Base-by-base conservation (phyloP, 352 stramenopile species). In the Phytophthora fragariae region DNA sequence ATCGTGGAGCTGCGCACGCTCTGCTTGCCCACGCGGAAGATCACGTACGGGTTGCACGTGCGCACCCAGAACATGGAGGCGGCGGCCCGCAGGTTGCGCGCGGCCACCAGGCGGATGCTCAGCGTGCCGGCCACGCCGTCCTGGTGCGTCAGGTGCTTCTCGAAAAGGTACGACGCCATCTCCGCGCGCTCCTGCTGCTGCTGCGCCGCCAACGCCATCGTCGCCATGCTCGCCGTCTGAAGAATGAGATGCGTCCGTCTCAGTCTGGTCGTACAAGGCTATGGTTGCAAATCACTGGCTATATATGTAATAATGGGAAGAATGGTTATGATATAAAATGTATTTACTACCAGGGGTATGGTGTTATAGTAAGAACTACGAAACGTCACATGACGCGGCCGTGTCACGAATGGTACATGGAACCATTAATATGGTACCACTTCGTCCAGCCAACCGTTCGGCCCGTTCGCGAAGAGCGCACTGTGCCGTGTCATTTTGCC, bases 11-110 rank as follows among this genome's bases (percentile, higher is more conserved):
- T 92, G 55, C 88, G 88, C 29, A 77, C 69, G 56, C 77, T 90
- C 63, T 90, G 80, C 69, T 91, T 92, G 44, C 88, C 88, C 29
- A 93, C 63, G 46, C 88, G 86, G 69, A 95, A 95, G 65, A 95
- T 95, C 70, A 95, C 85, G 73, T 95, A 95, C 33, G 88, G 86
- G 50, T 93, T 93, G 72, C 88, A 95, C 39, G 85, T 92, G 62
- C 86, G 88, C 52, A 90, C 78, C 82, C 88, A 93, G 69, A 95
- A 95, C 85, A 95, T 92, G 65, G 88, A 93, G 27, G 86, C 72
- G 9, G 82, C 85, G 19, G 86, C 86, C 19, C 80, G 86, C 49
- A 95, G 76, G 70, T 92, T 89, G 31, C 85, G 84, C 39, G 88
- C 88, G 37, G 90, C 86, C 15, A 95, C 76, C 14, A 95, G 72